These are phyloP conservation scores for Zasmidium cellare DNA, from an alignment of 2,329 filamentous ascomycete genomes.

Conservation along the genomic window DNA sequence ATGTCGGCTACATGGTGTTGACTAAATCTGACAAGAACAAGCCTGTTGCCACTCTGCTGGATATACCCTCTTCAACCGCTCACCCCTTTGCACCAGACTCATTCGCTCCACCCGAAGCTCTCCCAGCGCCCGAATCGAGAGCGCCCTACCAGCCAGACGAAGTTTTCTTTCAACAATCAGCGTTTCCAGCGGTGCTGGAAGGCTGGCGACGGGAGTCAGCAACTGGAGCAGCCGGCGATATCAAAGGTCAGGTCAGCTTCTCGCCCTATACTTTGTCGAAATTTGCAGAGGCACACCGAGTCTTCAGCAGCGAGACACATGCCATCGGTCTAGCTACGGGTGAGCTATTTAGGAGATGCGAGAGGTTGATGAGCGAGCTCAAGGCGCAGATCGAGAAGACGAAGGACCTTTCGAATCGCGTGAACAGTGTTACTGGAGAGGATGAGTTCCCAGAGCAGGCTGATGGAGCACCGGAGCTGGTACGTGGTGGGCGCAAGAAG, in stretches of 20 bases:
- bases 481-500: constrained; percentile 40
- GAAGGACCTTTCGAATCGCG: constrained; percentile 63
- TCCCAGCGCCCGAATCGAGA: constrained; percentile 59
- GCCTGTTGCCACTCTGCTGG: constrained; percentile 50
- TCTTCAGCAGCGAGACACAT: constrained; percentile 69
- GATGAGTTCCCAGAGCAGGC: constrained; percentile 48
- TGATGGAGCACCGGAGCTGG: constrained; percentile 36
- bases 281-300: constrained; percentile 71
- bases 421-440: constrained; percentile 65
- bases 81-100: constrained; percentile 40
- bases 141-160: constrained; percentile 52
- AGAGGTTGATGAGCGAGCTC: constrained; percentile 67
- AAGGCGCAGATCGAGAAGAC: constrained; percentile 66
- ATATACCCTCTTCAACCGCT: constrained; percentile 60
- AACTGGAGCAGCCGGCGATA: constrained; percentile 45
- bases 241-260: constrained; percentile 68
- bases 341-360: constrained; percentile 71
- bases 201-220: constrained; percentile 18
- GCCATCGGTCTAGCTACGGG: constrained; percentile 68
- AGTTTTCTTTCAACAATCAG: constrained; percentile 60
- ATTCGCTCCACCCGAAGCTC: constrained; percentile 12
- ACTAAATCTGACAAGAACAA: constrained; percentile 31
- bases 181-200: constrained; percentile 51
- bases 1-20: constrained; percentile 61
- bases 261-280: constrained; percentile 70